phyloP scores from a whole-genome alignment of 192 early-diverging fungal species.

The Helicostylum pulchrum region DNA sequence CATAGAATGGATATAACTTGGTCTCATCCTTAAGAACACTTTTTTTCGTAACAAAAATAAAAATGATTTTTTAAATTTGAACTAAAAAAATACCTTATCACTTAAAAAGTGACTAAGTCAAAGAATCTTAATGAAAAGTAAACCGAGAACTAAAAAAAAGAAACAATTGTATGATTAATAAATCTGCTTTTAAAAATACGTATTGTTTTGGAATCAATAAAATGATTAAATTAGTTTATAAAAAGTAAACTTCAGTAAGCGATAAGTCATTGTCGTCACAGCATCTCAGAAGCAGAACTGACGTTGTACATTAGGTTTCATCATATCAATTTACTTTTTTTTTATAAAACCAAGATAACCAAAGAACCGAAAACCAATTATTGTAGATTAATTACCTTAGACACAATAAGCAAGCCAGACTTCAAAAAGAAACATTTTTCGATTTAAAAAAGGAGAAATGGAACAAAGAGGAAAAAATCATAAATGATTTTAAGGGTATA shows the following conservation, averaged over 20 bases:
- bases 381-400: neutral
- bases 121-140: neutral
- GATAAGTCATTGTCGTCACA: slow-evolving; percentile 17
- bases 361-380: neutral
- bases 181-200: neutral
- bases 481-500: neutral
- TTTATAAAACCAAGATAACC: neutral
- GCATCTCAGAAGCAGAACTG: slow-evolving; percentile 25
- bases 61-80: too few relatives aligned
- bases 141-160: neutral
- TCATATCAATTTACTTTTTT: slow-evolving; percentile 14
- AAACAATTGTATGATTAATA: neutral
- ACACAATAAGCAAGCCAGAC: neutral
- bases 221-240: neutral
- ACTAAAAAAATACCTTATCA: neutral
- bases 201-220: neutral
- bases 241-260: slow-evolving; percentile 8
- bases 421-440: neutral
- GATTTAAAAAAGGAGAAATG: neutral
- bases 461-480: too few relatives aligned
- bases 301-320: slow-evolving; percentile 19
- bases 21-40: slow-evolving; percentile 9
- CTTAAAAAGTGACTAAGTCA: neutral
- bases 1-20: slow-evolving; percentile 30
- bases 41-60: neutral